These are phyloP conservation scores for Podaxis pistillaris DNA, from an alignment of 768 basidiomycete genomes.

Conservation along the genomic window DNA sequence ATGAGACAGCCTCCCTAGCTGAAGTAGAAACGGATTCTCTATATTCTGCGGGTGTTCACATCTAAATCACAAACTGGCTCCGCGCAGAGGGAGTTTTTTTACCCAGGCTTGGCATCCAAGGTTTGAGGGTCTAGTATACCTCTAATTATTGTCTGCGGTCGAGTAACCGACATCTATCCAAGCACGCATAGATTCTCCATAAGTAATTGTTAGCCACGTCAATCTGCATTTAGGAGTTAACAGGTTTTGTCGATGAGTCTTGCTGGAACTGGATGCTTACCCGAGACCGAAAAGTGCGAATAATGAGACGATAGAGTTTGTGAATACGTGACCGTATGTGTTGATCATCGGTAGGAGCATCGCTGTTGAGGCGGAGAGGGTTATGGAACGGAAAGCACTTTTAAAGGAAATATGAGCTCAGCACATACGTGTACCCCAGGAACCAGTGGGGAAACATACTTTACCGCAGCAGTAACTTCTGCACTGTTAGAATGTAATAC, in stretches of 20 bases:
- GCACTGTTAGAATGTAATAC: slow-evolving; percentile 60
- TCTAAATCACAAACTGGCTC: no score
- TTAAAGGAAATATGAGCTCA: not conserved
- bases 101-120: no score
- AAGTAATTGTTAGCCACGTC: slow-evolving; percentile 49
- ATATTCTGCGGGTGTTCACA: no score
- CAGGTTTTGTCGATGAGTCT: not conserved
- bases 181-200: slow-evolving; percentile 47
- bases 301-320: slow-evolving; percentile 44
- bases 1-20: no score
- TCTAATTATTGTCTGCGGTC: slow-evolving; percentile 3
- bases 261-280: slow-evolving; percentile 33
- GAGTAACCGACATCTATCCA: slow-evolving; percentile 14
- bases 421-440: no score
- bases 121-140: not conserved
- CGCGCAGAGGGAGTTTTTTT: no score
- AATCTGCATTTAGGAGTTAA: slow-evolving; percentile 33
- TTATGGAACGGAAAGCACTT: slow-evolving; percentile 47
- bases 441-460: slow-evolving; percentile 33
- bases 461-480: slow-evolving; percentile 54
- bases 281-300: slow-evolving; percentile 47
- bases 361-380: slow-evolving; percentile 42
- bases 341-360: slow-evolving; percentile 54
- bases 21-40: no score
- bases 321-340: slow-evolving; percentile 45